These are phyloP conservation scores for Shiraia bambusicola DNA, from an alignment of 2,329 filamentous ascomycete species.

Conservation along the genomic window DNA sequence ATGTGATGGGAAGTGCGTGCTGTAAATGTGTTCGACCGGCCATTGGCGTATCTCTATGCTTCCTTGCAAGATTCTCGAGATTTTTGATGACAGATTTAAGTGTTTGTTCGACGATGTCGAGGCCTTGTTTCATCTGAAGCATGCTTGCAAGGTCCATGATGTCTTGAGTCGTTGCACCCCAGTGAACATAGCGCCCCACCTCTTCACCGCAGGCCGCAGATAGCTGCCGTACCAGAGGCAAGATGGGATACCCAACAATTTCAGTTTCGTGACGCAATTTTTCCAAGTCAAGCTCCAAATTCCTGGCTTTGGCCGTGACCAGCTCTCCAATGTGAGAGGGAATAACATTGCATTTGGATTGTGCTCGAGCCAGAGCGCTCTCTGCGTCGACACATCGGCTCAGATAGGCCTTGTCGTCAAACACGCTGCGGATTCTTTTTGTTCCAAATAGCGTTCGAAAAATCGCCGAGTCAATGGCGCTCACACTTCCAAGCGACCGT, in stretches of 20 bases:
- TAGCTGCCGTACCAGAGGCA: constrained; percentile 54
- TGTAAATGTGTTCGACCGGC: constrained; percentile 60
- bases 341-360: constrained; percentile 52
- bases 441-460: constrained; percentile 57
- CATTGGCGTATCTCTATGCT: constrained; percentile 57
- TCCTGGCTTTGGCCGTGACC: constrained; percentile 32
- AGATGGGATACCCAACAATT: constrained; percentile 57
- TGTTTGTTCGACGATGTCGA: constrained; percentile 51
- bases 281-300: constrained; percentile 47
- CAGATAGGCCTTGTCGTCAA: constrained; percentile 54
- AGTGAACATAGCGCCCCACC: constrained; percentile 54
- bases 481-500: constrained; percentile 34
- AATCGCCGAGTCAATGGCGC: constrained; percentile 52
- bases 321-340: constrained; percentile 44
- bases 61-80: constrained; percentile 47
- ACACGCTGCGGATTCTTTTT: constrained; percentile 54
- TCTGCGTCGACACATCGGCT: constrained; percentile 54
- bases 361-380: constrained; percentile 54
- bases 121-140: constrained; percentile 55
- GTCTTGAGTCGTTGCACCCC: constrained; percentile 62
- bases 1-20: constrained; percentile 59
- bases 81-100: constrained; percentile 48
- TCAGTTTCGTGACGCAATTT: constrained; percentile 50
- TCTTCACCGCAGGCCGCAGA: constrained; percentile 42
- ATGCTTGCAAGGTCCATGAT: constrained; percentile 60